phyloP scores from a whole-genome alignment of 139 green algal genomes.

The Chlorella sp. region DNA sequence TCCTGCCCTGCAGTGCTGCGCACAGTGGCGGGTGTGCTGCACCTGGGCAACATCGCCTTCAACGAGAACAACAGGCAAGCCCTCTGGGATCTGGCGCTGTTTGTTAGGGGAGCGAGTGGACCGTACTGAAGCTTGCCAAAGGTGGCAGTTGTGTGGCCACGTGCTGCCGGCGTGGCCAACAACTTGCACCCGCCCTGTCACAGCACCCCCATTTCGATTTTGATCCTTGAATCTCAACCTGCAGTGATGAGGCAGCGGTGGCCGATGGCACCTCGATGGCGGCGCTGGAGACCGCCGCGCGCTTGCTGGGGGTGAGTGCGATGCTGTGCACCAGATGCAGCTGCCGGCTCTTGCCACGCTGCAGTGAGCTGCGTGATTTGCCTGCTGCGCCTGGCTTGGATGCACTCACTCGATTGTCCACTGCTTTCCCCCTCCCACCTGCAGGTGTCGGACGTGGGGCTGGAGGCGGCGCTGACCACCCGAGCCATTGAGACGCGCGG shows the following conservation, averaged over 20 bases:
- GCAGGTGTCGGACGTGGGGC: conserved; percentile 41
- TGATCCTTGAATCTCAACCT: neutral
- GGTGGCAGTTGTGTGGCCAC: too few species aligned
- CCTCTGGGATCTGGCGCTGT: too few species aligned
- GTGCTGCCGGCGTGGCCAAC: too few species aligned
- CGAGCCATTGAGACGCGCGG: conserved; percentile 66
- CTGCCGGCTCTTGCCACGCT: too few species aligned
- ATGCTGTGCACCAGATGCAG: too few species aligned
- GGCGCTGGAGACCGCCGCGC: conserved; percentile 47
- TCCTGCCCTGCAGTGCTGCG: conserved; percentile 59
- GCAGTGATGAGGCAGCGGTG: conserved; percentile 50
- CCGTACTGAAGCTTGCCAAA: too few species aligned
- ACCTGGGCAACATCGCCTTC: conserved; percentile 82
- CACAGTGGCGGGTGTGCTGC: conserved; percentile 86
- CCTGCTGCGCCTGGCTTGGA: too few species aligned
- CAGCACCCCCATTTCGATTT: too few species aligned
- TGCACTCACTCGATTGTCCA: too few species aligned
- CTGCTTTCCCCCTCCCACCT: neutral
- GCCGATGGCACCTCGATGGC: conserved; percentile 3
- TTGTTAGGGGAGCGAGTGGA: too few species aligned
- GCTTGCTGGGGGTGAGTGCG: conserved; percentile 71
- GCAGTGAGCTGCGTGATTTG: too few species aligned
- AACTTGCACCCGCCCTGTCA: too few species aligned
- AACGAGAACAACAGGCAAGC: neutral
- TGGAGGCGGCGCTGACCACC: conserved; percentile 69